Percentiles rank a stretch among this genome's conserved stretches.
These are phyloP conservation scores for Leccinum huronense DNA, from an alignment of 1,284 basidiomycete species.

Conservation along the genomic window DNA sequence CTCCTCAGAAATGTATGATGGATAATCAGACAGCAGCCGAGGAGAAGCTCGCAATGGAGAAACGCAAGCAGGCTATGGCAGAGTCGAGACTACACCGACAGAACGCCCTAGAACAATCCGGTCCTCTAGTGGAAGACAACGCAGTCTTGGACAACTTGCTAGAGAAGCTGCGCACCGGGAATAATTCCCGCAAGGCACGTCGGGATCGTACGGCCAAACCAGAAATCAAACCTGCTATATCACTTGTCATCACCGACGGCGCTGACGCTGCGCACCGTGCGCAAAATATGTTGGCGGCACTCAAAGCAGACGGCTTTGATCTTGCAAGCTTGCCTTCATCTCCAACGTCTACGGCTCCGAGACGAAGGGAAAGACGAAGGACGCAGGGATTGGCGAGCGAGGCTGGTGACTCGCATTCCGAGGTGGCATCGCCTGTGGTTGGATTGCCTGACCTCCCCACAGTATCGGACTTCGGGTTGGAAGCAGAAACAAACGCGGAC, in stretches of 20 bases:
- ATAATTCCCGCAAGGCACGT: conserved; percentile 57
- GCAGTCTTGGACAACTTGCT: conserved; percentile 72
- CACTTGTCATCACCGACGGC: conserved; percentile 28
- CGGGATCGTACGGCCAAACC: conserved; percentile 44
- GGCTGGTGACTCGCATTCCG: conserved; percentile 35
- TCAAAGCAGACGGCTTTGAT: conserved; percentile 61
- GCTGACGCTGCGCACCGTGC: conserved; percentile 60
- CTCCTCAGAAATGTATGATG: conserved; percentile 72
- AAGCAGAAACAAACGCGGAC: conserved; percentile 29
- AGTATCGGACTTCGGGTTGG: conserved; percentile 30
- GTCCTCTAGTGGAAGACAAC: conserved; percentile 54
- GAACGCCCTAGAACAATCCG: conserved; percentile 47
- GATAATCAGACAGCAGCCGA: conserved; percentile 74
- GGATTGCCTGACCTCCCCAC: conserved; percentile 39
- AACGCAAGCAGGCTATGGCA: conserved; percentile 63
- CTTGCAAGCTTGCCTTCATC: conserved; percentile 33
- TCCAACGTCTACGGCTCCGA: conserved; percentile 29
- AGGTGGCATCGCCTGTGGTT: conserved; percentile 37
- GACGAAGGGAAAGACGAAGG: conserved; percentile 31
- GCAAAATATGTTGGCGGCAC: conserved; percentile 68
- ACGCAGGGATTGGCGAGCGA: conserved; percentile 26
- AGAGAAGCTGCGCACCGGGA: conserved; percentile 70
- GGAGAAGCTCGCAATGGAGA: conserved; percentile 61
- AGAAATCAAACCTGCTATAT: conserved; percentile 39
- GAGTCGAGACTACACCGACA: conserved; percentile 57